These are phyloP conservation scores for Rhexocercosporidium sp. DNA, from an alignment of 2,329 filamentous ascomycete species.

Conservation along the genomic window DNA sequence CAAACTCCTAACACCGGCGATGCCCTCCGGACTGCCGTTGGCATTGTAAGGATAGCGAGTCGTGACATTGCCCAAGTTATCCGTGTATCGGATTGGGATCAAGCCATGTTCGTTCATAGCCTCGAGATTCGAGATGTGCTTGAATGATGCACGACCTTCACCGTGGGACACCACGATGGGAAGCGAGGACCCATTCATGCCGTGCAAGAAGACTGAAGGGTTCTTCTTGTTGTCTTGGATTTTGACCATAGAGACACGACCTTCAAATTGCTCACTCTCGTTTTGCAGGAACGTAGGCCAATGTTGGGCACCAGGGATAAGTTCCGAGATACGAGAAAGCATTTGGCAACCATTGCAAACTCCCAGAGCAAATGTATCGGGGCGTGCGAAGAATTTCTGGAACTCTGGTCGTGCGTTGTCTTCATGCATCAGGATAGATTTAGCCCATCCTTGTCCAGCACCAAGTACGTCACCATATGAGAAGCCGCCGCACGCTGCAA, in stretches of 20 bases:
- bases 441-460: constrained; percentile 96
- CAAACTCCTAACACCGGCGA: constrained; percentile 68
- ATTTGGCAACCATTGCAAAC: constrained; percentile 99
- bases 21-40: constrained; percentile 72
- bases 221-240: constrained; percentile 65
- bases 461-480: constrained; percentile 88
- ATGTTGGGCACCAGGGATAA: constrained; percentile 81
- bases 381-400: constrained; percentile 80
- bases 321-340: constrained; percentile 78
- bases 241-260: constrained; percentile 82
- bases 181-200: constrained; percentile 81
- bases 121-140: constrained; percentile 55
- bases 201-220: constrained; percentile 85
- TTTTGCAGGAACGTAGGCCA: constrained; percentile 93
- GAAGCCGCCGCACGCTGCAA: constrained; percentile 96
- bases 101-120: constrained; percentile 69
- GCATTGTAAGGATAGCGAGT: constrained; percentile 88
- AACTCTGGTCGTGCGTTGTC: constrained; percentile 77
- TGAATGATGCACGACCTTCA: constrained; percentile 81
- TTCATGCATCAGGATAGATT: constrained; percentile 85
- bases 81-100: constrained; percentile 81
- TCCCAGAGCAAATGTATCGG: constrained; percentile 89
- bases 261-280: constrained; percentile 87
- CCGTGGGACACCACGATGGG: constrained; percentile 91
- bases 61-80: constrained; percentile 78